Base-by-base conservation (phyloP, 768 basidiomycete genomes). In the Filobasidium floriforme region DNA sequence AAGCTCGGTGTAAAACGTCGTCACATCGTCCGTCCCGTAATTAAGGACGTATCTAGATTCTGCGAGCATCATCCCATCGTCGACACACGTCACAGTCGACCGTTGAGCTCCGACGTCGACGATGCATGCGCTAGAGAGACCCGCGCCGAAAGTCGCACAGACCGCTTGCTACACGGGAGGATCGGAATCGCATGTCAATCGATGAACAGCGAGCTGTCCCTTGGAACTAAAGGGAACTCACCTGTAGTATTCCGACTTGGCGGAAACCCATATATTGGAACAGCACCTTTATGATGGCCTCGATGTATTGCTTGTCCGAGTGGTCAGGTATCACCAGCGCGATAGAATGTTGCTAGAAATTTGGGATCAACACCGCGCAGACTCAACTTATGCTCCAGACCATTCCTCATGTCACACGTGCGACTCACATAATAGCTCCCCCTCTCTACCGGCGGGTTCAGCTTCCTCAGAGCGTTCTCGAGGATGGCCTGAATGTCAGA, bases 1-100 rank as follows among this genome's bases (percentile, higher is more conserved):
- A 15, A 96, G 80, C 28, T 89, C 86, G 71, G 86, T 85, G 52
- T 94, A 81, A 72, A 94, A 90, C 68, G 89, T 87, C 2, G 94
- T 96, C 74, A 99, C 88, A 79, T 96, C 96, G 76, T 98, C 89
- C 15, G 94, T 92, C 22, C 92, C 96, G 79, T 90, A 88, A 72
- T 87, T 87, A 57, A 98, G 82, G 28, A 84, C 82, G 81, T 93
- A 86, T 69, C 94, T 81, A 62, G 92, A 91, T 71, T 99, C 96
- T 5, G 87, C 75, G 32, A 92, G 80, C 24, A 99, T 84, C 60
- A 92, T 75, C 1, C 96, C 96, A 72, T 99, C 96, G 65, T 98
- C 96, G 1, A 98, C 88, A 74, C 93, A 97, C 0, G 92, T 86
- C 49, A 99, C 85, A 66, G 85, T 90, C 1, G 90, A 92, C 63